These are phyloP conservation scores for Penicillium pulvis DNA, from an alignment of 495 filamentous ascomycete species.

Conservation along the genomic window DNA sequence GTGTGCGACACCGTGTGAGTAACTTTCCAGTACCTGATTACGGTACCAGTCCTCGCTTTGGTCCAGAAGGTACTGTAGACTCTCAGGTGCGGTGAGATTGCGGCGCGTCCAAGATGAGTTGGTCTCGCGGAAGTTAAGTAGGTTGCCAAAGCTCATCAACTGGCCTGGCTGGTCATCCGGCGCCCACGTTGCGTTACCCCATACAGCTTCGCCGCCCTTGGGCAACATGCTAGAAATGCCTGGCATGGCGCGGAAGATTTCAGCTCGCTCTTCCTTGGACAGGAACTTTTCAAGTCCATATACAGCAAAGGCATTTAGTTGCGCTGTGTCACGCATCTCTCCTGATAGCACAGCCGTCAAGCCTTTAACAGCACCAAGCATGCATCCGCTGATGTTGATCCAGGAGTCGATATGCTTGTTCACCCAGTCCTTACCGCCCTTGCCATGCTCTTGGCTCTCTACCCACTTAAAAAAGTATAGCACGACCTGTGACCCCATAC, in stretches of 20 bases:
- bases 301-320: conserved; percentile 95
- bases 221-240: conserved; percentile 96
- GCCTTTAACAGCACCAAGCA: conserved; percentile 94
- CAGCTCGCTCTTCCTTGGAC: conserved; percentile 81
- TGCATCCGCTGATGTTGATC: conserved; percentile 97
- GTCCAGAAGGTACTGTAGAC: conserved; percentile 74
- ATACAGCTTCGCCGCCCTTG: conserved; percentile 91
- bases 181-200: conserved; percentile 88
- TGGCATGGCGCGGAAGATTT: conserved; percentile 96
- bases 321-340: conserved; percentile 97
- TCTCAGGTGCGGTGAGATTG: conserved; percentile 80
- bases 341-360: conserved; percentile 89
- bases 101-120: conserved; percentile 61
- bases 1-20: conserved; percentile 87
- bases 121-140: conserved; percentile 80
- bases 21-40: conserved; percentile 67
- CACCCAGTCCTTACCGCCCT: conserved; percentile 86
- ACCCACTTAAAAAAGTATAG: conserved; percentile 99
- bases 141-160: conserved; percentile 70
- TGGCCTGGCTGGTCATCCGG: conserved; percentile 84
- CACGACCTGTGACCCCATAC: conserved; percentile 94
- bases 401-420: conserved; percentile 87
- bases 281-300: conserved; percentile 97
- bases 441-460: conserved; percentile 74
- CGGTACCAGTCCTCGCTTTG: conserved; percentile 85